These are phyloP conservation scores for Panaeolus papilionaceus DNA, from an alignment of 768 basidiomycete species.

Conservation along the genomic window DNA sequence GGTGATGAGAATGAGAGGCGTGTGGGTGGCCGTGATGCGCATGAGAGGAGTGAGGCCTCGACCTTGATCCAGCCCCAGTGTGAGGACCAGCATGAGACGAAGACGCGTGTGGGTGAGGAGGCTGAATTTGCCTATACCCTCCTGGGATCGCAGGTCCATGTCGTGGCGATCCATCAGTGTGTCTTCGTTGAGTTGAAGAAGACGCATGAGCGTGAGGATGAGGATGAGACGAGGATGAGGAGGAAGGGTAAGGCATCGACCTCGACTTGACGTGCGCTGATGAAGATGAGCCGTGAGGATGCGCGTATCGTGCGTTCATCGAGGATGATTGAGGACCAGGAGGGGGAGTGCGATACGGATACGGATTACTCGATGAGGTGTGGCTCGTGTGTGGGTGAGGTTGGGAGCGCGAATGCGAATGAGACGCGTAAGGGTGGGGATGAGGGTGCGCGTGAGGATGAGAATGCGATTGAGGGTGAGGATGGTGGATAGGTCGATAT, in stretches of 20 bases:
- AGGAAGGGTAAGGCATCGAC: background rate
- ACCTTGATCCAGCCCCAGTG: too few relatives aligned
- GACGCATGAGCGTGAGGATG: background rate
- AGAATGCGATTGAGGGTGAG: background rate
- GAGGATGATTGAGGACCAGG: background rate
- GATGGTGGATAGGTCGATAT: background rate
- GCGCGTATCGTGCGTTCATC: background rate
- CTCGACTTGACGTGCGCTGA: background rate
- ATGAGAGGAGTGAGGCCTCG: too few relatives aligned
- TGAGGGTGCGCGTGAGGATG: background rate
- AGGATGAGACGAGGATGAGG: background rate
- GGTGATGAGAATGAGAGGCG: background rate
- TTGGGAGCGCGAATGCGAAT: background rate
- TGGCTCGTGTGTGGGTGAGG: constrained; percentile 1
- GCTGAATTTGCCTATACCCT: too few relatives aligned
- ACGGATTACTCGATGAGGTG: background rate
- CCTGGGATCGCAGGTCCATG: too few relatives aligned
- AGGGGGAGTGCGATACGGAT: background rate
- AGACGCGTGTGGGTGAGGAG: too few relatives aligned
- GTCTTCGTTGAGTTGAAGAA: background rate
- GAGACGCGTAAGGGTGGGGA: background rate
- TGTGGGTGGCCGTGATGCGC: background rate
- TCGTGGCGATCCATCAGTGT: background rate
- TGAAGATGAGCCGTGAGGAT: too few relatives aligned
- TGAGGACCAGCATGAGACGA: too few relatives aligned